These are phyloP conservation scores for Fusarium gaditjirri DNA, from an alignment of 2,329 filamentous ascomycete genomes.

Conservation along the genomic window DNA sequence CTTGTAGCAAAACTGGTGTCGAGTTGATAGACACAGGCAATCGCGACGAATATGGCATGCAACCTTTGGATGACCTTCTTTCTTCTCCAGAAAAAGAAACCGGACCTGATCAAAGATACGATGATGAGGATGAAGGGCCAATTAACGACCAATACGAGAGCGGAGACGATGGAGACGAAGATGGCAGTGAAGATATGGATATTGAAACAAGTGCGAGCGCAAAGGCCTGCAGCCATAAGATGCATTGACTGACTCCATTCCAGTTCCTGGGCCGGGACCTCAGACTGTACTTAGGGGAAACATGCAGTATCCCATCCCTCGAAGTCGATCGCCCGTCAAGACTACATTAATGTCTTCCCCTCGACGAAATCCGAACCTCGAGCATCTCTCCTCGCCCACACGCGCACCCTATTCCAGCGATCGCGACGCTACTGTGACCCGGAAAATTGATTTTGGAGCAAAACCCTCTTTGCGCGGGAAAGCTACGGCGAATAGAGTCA, in stretches of 20 bases:
- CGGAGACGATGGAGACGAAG: conserved; percentile 27
- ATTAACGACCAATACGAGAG: conserved; percentile 38
- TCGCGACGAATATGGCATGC: conserved; percentile 92
- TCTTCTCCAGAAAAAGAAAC: conserved; percentile 78
- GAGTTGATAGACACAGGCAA: conserved; percentile 80
- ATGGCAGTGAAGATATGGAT: conserved; percentile 62
- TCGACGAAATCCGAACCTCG: conserved; percentile 68
- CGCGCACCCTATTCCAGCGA: conserved; percentile 52
- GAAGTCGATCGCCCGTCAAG: conserved; percentile 70
- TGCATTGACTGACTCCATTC: conserved; percentile 33
- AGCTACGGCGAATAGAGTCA: conserved; percentile 44
- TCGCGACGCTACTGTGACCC: conserved; percentile 57
- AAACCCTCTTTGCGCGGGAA: conserved; percentile 15
- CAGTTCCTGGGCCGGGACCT: conserved; percentile 65
- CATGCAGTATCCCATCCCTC: conserved; percentile 60
- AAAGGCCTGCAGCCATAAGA: background rate
- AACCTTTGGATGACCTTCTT: conserved; percentile 86
- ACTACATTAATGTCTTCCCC: conserved; percentile 70
- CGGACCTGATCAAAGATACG: conserved; percentile 32
- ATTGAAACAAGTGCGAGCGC: conserved; percentile 58
- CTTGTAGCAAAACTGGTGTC: conserved; percentile 85
- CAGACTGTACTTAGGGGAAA: conserved; percentile 63
- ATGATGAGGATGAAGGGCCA: conserved; percentile 19
- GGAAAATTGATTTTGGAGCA: conserved; percentile 63
- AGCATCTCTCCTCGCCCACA: conserved; percentile 62